Base-by-base conservation (phyloP, 371 early-diverging fungal genomes). In the Amoeboaphelidium protococcarum region DNA sequence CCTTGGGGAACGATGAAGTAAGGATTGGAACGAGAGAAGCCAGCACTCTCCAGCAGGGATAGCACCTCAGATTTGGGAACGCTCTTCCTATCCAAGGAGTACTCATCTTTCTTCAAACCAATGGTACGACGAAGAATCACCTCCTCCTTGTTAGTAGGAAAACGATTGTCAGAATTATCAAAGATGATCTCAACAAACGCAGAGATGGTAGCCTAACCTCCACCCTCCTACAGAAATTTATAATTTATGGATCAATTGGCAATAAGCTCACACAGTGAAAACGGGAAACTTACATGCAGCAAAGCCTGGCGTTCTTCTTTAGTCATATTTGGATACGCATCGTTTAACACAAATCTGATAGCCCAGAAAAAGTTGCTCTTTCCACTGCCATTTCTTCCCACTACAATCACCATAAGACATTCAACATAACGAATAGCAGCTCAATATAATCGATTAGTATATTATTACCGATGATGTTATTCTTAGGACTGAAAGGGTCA, bases 1-100 rank as follows among this genome's bases (percentile, higher is more conserved):
- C 98, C 98, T 68, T 99, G 99, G n/a, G 91, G 92, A 2, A 99
- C 95, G 60, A 98, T 90, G 54, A 92, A 96, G 61, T 95, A 96
- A 12, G 97, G 95, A 56, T 96, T 96, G 16, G 92, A 85, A 25
- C 81, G 67, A n/a, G 92, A 85, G 51, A 98, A 87, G 0, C 98
- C 99, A 20, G 95, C 91, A 60, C 79, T 82, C 60, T 98, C 95
- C 20, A 98, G 69, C 50, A 98, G 62, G 53, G 80, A 90, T 68
- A 74, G 69, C 13, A 98, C 81, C 53, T 98, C 98, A 25, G 74
- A 52, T 64, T 83, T 87, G 43, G 80, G 76, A 2, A 79, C 76
- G 45, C 64, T 74, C 58, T 90, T 94, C 46, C 71, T 69, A 61
- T 99, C 95, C 24, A 98, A 56, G 13, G 87, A 82, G 61, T 91